Conservation (phyloP, 805 yeast genomes). For the Candida andamanensis region DNA sequence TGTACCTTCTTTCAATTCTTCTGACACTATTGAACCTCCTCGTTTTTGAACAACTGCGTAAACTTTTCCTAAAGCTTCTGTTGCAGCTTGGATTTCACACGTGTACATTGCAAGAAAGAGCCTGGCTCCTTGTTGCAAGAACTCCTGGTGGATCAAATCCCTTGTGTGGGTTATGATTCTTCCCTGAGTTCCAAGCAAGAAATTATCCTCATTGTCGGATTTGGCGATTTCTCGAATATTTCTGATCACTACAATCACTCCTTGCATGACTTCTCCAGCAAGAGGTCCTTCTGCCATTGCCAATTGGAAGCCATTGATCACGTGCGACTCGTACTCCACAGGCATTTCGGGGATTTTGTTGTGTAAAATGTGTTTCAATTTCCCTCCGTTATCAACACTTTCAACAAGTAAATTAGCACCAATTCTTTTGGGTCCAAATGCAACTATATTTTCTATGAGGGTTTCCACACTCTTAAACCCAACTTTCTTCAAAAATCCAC, state of each 20-base stretch:
- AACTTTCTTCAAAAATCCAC: constrained; percentile 7
- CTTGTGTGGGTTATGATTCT: constrained; percentile 68
- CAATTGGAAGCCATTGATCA: constrained; percentile 79
- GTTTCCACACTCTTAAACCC: constrained; percentile 14
- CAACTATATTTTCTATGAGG: constrained; percentile 37
- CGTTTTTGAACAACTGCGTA: constrained; percentile 90
- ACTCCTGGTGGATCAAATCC: constrained; percentile 64
- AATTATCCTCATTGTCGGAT: constrained; percentile 18
- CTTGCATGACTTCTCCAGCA: constrained; percentile 82
- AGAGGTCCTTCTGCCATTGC: constrained; percentile 84
- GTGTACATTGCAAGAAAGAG: constrained; percentile 87
- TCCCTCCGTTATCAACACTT: constrained; percentile 23
- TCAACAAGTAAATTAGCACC: constrained; percentile 77
- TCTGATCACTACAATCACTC: constrained; percentile 52
- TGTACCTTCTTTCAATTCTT: constrained; percentile 97
- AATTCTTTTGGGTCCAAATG: constrained; percentile 72
- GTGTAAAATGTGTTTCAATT: constrained; percentile 26
- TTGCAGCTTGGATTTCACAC: constrained; percentile 91
- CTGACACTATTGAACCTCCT: constrained; percentile 79
- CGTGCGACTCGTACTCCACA: constrained; percentile 50
- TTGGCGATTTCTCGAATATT: constrained; percentile 16
- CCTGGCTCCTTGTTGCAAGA: constrained; percentile 83
- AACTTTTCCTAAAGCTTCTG: constrained; percentile 92
- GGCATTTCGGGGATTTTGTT: constrained; percentile 8
- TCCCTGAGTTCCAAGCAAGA: constrained; percentile 53